phyloP scores from a whole-genome alignment of 176 grass and related monocot genomes.

The Poa pratensis region DNA sequence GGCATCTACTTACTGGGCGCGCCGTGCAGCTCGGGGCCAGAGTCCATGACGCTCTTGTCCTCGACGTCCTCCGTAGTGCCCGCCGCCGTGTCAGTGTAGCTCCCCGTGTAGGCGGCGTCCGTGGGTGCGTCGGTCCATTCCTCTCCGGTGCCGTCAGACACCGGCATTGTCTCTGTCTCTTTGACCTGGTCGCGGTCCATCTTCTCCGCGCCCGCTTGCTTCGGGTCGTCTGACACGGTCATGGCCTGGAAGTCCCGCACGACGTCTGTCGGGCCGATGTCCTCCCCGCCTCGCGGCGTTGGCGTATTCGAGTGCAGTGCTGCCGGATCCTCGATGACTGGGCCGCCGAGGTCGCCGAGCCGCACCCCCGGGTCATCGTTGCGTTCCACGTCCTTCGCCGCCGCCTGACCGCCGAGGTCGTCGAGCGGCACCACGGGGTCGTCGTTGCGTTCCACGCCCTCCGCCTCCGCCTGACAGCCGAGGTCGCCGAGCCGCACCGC shows the following conservation, averaged over 20 bases:
- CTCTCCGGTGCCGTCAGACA: conserved; percentile 19
- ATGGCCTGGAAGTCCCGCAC: conserved; percentile 68
- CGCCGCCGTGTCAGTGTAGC: conserved; percentile 54
- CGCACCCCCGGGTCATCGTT: conserved; percentile 27
- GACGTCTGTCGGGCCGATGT: conserved; percentile 66
- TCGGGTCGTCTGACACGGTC: conserved; percentile 48
- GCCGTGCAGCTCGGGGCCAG: conserved; percentile 50
- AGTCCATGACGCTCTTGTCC: conserved; percentile 42
- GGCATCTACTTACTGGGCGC: conserved; percentile 53
- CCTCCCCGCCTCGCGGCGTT: conserved; percentile 58
- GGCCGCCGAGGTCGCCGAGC: conserved; percentile 46
- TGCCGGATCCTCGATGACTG: conserved; percentile 55
- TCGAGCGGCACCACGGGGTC: too few species aligned
- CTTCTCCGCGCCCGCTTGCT: not conserved
- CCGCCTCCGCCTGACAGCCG: too few species aligned
- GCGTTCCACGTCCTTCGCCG: not conserved
- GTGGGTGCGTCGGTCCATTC: conserved; percentile 11
- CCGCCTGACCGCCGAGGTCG: not conserved
- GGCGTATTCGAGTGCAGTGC: conserved; percentile 55
- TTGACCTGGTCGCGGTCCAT: not conserved
- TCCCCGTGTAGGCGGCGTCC: not conserved
- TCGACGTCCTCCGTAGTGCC: conserved; percentile 63
- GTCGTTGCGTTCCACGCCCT: too few species aligned
- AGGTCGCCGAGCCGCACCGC: too few species aligned
- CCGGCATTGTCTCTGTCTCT: conserved; percentile 16